A percentile compares a stretch with the other conserved stretches of the same genome.
Conservation (phyloP, 2,329 filamentous ascomycete species). For the Colletotrichum ledebouriae region DNA sequence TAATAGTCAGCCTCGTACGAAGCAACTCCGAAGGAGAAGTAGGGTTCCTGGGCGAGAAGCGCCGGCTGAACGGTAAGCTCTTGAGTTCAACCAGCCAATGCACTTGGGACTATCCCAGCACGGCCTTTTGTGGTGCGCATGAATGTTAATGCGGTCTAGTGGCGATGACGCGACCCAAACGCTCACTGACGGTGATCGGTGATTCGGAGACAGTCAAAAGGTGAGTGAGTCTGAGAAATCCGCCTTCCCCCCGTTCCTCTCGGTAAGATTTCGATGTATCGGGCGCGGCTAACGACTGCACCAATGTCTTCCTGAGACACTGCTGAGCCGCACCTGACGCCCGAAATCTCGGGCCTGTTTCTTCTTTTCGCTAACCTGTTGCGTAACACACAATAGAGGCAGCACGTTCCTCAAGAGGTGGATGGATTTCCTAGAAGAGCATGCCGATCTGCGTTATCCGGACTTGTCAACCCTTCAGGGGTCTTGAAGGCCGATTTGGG, state of each 20-base stretch:
- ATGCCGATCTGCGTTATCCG: conserved; percentile 91
- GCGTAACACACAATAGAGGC: conserved; percentile 68
- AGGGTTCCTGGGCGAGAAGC: conserved; percentile 92
- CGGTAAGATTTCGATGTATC: conserved; percentile 9
- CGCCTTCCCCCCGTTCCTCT: conserved; percentile 21
- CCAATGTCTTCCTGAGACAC: conserved; percentile 35
- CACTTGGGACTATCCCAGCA: conserved; percentile 24
- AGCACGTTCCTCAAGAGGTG: conserved; percentile 88
- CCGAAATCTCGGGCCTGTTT: conserved; percentile 32
- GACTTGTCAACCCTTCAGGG: conserved; percentile 64
- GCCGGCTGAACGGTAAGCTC: conserved; percentile 86
- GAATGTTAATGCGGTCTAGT: conserved; percentile 70
- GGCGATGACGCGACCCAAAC: conserved; percentile 94
- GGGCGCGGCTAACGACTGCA: conserved; percentile 25
- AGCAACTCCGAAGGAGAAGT: conserved; percentile 91
- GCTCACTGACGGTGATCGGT: conserved; percentile 90
- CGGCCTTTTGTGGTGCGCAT: conserved; percentile 31
- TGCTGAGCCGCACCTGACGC: conserved; percentile 28
- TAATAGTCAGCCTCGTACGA: conserved; percentile 92
- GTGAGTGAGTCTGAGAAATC: conserved; percentile 67
- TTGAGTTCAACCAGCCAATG: conserved; percentile 2
- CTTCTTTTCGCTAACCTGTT: conserved; percentile 40
- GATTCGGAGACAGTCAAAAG: conserved; percentile 93
- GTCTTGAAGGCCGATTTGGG: conserved; percentile 30
- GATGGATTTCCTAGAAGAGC: conserved; percentile 92